phyloP scores from a whole-genome alignment of 2,329 filamentous ascomycete genomes.

The Nakataea oryzae region DNA sequence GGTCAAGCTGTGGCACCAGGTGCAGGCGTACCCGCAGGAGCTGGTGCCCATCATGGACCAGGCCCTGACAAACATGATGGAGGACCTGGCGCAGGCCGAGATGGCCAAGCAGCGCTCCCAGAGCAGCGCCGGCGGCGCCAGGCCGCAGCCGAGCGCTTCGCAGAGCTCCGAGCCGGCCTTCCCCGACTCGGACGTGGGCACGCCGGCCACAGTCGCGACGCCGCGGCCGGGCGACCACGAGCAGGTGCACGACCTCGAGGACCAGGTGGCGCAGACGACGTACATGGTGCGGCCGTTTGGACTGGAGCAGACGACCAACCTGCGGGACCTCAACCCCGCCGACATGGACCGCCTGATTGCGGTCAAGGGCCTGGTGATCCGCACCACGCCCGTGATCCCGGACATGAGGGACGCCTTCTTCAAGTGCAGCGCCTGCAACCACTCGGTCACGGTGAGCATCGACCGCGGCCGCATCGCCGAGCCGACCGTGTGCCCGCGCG shows the following conservation, averaged over 20 bases:
- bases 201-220: conserved; percentile 22
- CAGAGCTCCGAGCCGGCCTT: conserved; percentile 67
- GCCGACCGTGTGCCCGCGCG: conserved; percentile 78
- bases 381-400: conserved; percentile 90
- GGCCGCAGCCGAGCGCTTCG: conserved; percentile 28
- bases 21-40: conserved; percentile 90
- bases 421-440: conserved; percentile 85
- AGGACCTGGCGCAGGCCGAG: conserved; percentile 75
- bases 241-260: conserved; percentile 52
- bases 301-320: conserved; percentile 75
- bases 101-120: conserved; percentile 61
- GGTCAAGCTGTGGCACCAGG: conserved; percentile 87
- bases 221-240: conserved; percentile 31
- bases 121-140: conserved; percentile 31
- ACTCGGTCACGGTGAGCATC: conserved; percentile 81
- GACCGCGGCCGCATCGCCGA: conserved; percentile 95
- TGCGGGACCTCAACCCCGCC: conserved; percentile 87
- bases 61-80: conserved; percentile 83
- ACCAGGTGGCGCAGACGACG: conserved; percentile 66
- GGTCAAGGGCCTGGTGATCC: conserved; percentile 92
- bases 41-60: conserved; percentile 97
- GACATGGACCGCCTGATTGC: conserved; percentile 95
- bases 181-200: conserved; percentile 65
- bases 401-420: conserved; percentile 99
- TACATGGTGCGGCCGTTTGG: conserved; percentile 89